Percentiles rank a stretch among this genome's conserved stretches.
Conservation (phyloP, 2,329 filamentous ascomycete species). For the Ceratocystis harringtonii region DNA sequence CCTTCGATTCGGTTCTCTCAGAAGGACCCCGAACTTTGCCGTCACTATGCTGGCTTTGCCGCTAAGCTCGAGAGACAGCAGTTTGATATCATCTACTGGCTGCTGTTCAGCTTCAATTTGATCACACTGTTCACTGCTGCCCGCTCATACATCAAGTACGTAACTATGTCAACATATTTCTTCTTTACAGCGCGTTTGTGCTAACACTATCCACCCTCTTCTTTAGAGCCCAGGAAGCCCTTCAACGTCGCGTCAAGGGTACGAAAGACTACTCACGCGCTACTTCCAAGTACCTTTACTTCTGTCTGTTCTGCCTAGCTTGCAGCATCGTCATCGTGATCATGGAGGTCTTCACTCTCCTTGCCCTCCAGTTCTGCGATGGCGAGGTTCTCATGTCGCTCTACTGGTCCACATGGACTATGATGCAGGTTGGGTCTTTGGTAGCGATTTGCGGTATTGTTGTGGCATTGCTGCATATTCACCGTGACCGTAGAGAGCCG, state of each 20-base stretch:
- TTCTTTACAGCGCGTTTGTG: not conserved
- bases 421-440: conserved; percentile 42
- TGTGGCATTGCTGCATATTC: conserved; percentile 35
- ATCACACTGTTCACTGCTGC: conserved; percentile 32
- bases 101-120: conserved; percentile 31
- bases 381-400: conserved; percentile 45
- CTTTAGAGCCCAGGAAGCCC: conserved; percentile 25
- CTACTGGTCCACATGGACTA: conserved; percentile 48
- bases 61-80: conserved; percentile 28
- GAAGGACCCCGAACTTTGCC: conserved; percentile 24
- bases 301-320: conserved; percentile 31
- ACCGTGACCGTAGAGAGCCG: conserved; percentile 37
- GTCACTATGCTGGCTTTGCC: conserved; percentile 32
- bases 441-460: conserved; percentile 45
- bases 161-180: not conserved
- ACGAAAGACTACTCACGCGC: conserved; percentile 25
- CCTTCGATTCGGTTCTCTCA: conserved; percentile 13
- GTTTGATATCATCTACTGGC: conserved; percentile 34
- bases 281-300: conserved; percentile 29
- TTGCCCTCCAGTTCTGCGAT: conserved; percentile 43
- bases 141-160: conserved; percentile 29
- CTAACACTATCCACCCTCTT: conserved; percentile 2
- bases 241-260: conserved; percentile 26
- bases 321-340: conserved; percentile 33
- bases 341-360: conserved; percentile 39